Conservation (phyloP, 805 yeast species). For the Monosporozyma yasuniensis region DNA sequence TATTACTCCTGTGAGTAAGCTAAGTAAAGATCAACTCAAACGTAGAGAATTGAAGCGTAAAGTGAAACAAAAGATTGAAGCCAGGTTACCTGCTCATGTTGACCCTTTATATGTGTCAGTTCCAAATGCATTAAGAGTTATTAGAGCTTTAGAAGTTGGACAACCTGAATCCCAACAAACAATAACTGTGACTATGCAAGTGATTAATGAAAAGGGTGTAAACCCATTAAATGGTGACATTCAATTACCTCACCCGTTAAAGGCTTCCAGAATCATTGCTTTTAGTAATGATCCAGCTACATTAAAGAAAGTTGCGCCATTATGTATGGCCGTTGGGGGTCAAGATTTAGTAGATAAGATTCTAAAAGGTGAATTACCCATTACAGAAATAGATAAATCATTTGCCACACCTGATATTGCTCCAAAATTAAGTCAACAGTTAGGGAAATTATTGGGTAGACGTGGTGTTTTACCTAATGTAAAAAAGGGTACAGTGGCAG, state of each 20-base stretch:
- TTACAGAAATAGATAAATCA: slow-evolving; percentile 56
- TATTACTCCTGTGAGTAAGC: slow-evolving; percentile 10
- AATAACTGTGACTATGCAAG: slow-evolving; percentile 52
- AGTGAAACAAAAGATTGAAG: slow-evolving; percentile 31
- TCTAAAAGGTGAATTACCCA: slow-evolving; percentile 37
- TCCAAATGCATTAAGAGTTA: slow-evolving; percentile 61
- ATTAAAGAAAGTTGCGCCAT: slow-evolving; percentile 42
- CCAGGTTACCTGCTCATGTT: slow-evolving; percentile 37
- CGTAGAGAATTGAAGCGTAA: slow-evolving; percentile 32
- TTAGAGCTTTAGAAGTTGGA: slow-evolving; percentile 89
- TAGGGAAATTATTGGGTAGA: slow-evolving; percentile 83
- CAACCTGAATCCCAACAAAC: slow-evolving; percentile 64
- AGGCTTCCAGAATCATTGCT: slow-evolving; percentile 55
- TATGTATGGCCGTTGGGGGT: slow-evolving; percentile 65
- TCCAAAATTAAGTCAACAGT: slow-evolving; percentile 44
- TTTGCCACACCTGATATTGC: slow-evolving; percentile 80
- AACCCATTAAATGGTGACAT: slow-evolving; percentile 66
- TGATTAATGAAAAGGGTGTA: slow-evolving; percentile 69
- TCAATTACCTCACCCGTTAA: slow-evolving; percentile 62
- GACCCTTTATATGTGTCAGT: slow-evolving; percentile 64
- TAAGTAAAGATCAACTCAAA: slow-evolving; percentile 26
- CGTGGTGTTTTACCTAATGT: slow-evolving; percentile 80
- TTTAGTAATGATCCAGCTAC: slow-evolving; percentile 52
- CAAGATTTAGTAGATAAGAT: slow-evolving; percentile 57
- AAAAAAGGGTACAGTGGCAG: slow-evolving; percentile 77